A percentile compares a stretch with the other conserved stretches of the same genome.
phyloP scores from a whole-genome alignment of 345 rosid genomes.

The sweet orange (Citrus sinensis) region DNA sequence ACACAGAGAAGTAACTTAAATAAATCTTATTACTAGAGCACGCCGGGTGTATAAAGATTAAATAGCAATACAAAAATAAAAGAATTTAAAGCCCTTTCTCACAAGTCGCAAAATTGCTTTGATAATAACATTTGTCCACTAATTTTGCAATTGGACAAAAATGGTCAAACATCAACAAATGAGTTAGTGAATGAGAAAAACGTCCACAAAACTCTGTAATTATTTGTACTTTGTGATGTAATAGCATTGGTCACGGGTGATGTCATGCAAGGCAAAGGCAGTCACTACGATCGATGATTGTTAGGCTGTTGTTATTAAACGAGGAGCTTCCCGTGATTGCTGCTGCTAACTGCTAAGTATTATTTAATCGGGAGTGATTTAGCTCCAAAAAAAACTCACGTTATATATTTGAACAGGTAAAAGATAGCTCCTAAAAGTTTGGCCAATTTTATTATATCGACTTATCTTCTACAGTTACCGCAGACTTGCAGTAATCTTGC shows the following conservation, averaged over 20 bases:
- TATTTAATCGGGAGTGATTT: background rate
- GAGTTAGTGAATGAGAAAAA: background rate
- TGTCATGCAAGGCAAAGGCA: background rate
- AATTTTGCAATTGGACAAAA: background rate
- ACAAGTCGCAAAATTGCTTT: background rate
- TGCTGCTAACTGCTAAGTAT: background rate
- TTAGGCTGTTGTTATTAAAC: background rate
- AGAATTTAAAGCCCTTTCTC: too few relatives aligned
- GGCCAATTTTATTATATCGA: background rate
- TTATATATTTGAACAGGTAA: background rate
- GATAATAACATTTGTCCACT: background rate
- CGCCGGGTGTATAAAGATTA: too few relatives aligned
- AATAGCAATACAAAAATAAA: too few relatives aligned
- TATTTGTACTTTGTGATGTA: background rate
- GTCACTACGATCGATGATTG: background rate
- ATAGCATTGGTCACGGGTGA: background rate
- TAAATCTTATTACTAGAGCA: too few relatives aligned
- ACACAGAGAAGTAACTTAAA: too few relatives aligned
- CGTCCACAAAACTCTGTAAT: background rate
- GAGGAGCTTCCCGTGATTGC: background rate
- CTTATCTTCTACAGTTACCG: background rate
- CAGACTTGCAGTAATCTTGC: background rate
- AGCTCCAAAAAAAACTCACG: background rate
- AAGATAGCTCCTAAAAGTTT: background rate
- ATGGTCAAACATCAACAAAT: background rate